Percentiles rank a stretch among this genome's conserved stretches.
Conservation (phyloP, 2,329 filamentous ascomycete genomes). For the Albifimbria verrucaria region DNA sequence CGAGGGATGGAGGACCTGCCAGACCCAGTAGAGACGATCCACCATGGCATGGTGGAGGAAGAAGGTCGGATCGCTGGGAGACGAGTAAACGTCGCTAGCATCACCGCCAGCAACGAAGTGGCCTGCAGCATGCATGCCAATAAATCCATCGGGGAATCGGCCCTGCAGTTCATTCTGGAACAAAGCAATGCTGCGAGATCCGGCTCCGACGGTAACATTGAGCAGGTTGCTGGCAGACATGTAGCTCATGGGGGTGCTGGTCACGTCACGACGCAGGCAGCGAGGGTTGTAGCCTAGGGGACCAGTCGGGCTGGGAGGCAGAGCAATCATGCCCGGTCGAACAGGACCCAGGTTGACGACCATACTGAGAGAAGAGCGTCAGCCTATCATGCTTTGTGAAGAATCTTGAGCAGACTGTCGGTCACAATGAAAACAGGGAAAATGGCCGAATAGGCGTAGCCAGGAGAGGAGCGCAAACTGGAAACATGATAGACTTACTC, state of each 20-base stretch:
- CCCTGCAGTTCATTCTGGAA: constrained; percentile 28
- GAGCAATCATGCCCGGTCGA: background rate
- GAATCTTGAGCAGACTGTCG: too few relatives aligned
- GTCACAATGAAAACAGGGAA: too few relatives aligned
- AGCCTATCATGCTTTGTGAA: background rate
- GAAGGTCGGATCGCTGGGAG: constrained; percentile 23
- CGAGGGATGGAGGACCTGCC: constrained; percentile 12
- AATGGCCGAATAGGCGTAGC: too few relatives aligned
- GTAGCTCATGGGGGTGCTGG: constrained; percentile 12
- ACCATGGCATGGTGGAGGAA: constrained; percentile 22
- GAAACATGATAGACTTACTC: background rate
- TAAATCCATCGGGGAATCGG: constrained; percentile 11
- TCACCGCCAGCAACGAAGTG: constrained; percentile 33
- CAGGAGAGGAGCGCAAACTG: background rate
- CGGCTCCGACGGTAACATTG: constrained; percentile 6
- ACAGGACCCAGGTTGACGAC: constrained; percentile 2
- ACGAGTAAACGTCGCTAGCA: constrained; percentile 24
- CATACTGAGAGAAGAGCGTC: background rate
- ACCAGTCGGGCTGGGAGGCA: background rate
- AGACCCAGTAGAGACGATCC: constrained; percentile 21
- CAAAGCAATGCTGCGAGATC: constrained; percentile 4
- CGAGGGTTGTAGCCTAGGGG: constrained; percentile 36
- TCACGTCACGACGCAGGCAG: constrained; percentile 41
- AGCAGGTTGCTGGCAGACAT: constrained; percentile 4
- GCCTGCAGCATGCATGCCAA: constrained; percentile 29